Evolutionary conservation across 164 flowering plant genomes (phyloP).

Genomic region (Chimonanthus praecox): DNA sequence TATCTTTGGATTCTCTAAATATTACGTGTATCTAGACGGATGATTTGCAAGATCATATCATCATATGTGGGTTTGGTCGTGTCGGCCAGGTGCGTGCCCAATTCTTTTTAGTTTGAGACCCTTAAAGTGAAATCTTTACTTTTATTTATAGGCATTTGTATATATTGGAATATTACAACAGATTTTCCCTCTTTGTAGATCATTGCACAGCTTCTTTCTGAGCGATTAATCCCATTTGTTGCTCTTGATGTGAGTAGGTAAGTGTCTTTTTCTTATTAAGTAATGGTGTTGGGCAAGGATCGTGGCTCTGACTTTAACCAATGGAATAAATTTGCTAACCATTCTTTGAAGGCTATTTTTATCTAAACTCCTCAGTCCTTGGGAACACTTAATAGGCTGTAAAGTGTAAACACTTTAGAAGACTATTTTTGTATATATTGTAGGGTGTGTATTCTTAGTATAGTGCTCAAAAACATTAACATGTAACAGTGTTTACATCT

Average conservation of each 20-base stretch:
- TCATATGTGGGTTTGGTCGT: slow-evolving; percentile 99
- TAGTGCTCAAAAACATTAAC: too few relatives aligned
- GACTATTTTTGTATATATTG: too few relatives aligned
- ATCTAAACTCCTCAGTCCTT: too few relatives aligned
- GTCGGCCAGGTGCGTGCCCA: slow-evolving; percentile 81
- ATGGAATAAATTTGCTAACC: too few relatives aligned
- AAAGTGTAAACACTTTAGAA: too few relatives aligned
- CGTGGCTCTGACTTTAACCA: not conserved
- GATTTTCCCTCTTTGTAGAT: slow-evolving; percentile 42
- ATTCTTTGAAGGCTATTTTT: too few relatives aligned
- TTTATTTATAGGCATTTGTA: not conserved
- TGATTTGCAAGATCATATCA: slow-evolving; percentile 99
- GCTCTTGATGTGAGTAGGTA: slow-evolving; percentile 99
- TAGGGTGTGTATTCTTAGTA: too few relatives aligned
- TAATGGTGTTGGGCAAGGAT: not conserved
- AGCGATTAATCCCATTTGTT: slow-evolving; percentile 94
- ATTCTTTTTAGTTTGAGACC: not conserved
- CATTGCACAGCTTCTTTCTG: slow-evolving; percentile 99
- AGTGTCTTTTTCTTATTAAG: not conserved
- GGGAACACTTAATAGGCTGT: too few relatives aligned
- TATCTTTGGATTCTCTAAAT: not conserved
- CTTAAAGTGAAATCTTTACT: not conserved
- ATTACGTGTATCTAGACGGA: slow-evolving; percentile 63
- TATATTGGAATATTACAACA: slow-evolving; percentile 1
- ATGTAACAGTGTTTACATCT: too few relatives aligned